Evolutionary conservation across 2,329 filamentous ascomycete species (phyloP).

Genomic region (Ascochyta lentis): DNA sequence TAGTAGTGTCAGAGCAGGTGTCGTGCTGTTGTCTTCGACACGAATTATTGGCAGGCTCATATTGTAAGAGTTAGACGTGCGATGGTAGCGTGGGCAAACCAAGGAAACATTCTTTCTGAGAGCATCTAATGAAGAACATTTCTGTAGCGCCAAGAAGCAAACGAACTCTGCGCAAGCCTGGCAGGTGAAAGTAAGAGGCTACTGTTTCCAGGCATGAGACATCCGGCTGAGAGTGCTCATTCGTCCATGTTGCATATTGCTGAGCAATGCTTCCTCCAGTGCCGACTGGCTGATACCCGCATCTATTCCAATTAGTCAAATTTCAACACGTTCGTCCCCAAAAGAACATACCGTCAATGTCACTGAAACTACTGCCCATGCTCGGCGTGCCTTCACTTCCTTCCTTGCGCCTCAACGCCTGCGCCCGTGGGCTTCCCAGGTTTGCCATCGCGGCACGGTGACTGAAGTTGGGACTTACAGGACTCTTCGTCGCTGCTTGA

Average conservation of each 20-base stretch:
- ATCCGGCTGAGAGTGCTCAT: slow-evolving; percentile 74
- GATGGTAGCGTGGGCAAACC: too few species aligned
- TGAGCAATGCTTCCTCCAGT: slow-evolving; percentile 77
- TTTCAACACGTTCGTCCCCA: background rate
- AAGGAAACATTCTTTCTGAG: too few species aligned
- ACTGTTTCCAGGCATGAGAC: slow-evolving; percentile 51
- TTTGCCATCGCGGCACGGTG: slow-evolving; percentile 65
- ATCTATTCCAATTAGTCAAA: slow-evolving; percentile 57
- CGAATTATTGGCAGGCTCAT: slow-evolving; percentile 23
- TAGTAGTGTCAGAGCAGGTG: slow-evolving; percentile 14
- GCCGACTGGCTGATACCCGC: slow-evolving; percentile 82
- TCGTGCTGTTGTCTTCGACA: slow-evolving; percentile 17
- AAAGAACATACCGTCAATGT: slow-evolving; percentile 70
- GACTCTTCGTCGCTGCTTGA: slow-evolving; percentile 26
- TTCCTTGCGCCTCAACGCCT: slow-evolving; percentile 30
- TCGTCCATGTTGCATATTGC: slow-evolving; percentile 70
- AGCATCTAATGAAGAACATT: background rate
- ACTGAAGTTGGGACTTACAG: slow-evolving; percentile 56
- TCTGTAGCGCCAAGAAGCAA: background rate
- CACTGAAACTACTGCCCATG: slow-evolving; percentile 80
- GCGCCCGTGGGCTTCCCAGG: slow-evolving; percentile 56
- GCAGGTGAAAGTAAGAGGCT: background rate
- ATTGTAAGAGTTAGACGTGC: background rate
- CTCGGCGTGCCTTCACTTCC: slow-evolving; percentile 47
- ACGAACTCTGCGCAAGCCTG: background rate